phyloP scores from a whole-genome alignment of 2,329 filamentous ascomycete genomes.

The Aureobasidium zeae region DNA sequence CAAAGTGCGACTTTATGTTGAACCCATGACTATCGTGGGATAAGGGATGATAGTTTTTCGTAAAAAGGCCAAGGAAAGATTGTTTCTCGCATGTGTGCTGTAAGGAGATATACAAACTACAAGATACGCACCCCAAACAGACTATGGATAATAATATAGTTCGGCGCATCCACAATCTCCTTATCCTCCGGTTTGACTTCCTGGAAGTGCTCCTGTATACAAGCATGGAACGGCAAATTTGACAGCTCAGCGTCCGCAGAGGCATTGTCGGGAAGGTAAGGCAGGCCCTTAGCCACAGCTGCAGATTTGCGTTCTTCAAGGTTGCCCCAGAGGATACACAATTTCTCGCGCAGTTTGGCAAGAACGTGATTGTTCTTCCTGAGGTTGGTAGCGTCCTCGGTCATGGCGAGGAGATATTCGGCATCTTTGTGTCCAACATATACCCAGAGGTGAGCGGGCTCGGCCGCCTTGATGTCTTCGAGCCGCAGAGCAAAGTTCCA shows the following conservation, averaged over 20 bases:
- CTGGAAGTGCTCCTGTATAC: conserved; percentile 36
- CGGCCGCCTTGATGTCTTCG: conserved; percentile 50
- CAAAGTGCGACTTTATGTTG: too few relatives aligned
- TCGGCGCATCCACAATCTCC: conserved; percentile 20
- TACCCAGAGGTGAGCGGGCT: conserved; percentile 51
- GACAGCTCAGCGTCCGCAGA: conserved; percentile 19
- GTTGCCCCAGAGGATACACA: conserved; percentile 79
- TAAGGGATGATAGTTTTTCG: too few relatives aligned
- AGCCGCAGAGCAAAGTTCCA: conserved; percentile 77
- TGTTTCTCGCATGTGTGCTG: too few relatives aligned
- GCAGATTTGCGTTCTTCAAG: conserved; percentile 58
- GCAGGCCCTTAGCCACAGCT: conserved; percentile 12
- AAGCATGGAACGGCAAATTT: conserved; percentile 39
- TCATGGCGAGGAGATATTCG: conserved; percentile 46
- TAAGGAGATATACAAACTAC: neutral
- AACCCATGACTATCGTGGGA: too few relatives aligned
- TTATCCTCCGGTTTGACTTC: conserved; percentile 25
- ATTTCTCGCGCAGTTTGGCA: conserved; percentile 51
- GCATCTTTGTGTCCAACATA: conserved; percentile 55
- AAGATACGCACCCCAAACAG: conserved; percentile 20
- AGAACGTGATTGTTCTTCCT: conserved; percentile 43
- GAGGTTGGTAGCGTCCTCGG: conserved; percentile 51
- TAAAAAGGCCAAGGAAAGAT: too few relatives aligned
- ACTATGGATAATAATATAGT: conserved; percentile 28
- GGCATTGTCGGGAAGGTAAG: neutral